phyloP scores from a whole-genome alignment of 805 yeast species.

The Cyberlindnera americana region DNA sequence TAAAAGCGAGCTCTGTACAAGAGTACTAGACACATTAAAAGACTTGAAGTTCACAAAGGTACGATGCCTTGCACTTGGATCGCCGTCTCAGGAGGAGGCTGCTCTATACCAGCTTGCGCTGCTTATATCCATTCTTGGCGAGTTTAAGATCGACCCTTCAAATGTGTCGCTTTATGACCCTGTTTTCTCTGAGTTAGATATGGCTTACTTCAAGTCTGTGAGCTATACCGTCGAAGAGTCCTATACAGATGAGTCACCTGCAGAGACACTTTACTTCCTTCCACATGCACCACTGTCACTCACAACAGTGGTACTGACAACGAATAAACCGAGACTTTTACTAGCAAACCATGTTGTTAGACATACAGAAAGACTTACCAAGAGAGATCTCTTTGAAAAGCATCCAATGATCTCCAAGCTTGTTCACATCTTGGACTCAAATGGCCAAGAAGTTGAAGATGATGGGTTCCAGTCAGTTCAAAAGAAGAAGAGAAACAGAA shows the following conservation, averaged over 20 bases:
- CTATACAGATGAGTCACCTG: slow-evolving; percentile 3
- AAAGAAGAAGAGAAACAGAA: slow-evolving; percentile 27
- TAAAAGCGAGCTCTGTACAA: slow-evolving; percentile 29
- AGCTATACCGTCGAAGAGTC: slow-evolving; percentile 21
- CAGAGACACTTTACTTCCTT: slow-evolving; percentile 47
- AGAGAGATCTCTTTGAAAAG: slow-evolving; percentile 36
- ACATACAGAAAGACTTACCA: slow-evolving; percentile 53
- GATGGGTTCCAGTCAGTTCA: slow-evolving; percentile 20
- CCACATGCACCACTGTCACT: slow-evolving; percentile 72
- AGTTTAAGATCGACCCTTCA: slow-evolving; percentile 15
- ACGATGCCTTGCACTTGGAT: slow-evolving; percentile 72
- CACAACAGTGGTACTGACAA: slow-evolving; percentile 39
- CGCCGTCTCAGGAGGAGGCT: slow-evolving; percentile 52
- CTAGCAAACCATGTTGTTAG: slow-evolving; percentile 50
- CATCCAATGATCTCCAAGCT: slow-evolving; percentile 44
- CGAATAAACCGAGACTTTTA: slow-evolving; percentile 35
- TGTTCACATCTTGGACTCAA: slow-evolving; percentile 17
- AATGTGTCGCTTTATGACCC: slow-evolving; percentile 62
- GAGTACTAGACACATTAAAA: slow-evolving; percentile 22
- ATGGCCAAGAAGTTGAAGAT: slow-evolving; percentile 6
- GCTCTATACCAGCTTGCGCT: slow-evolving; percentile 68
- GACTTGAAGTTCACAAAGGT: slow-evolving; percentile 29
- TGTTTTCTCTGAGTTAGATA: slow-evolving; percentile 47
- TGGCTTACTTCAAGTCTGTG: slow-evolving; percentile 27
- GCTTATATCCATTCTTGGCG: slow-evolving; percentile 38